A percentile compares a stretch with the other conserved stretches of the same genome.
Conservation (phyloP, 225 moss, liverwort and hornwort species). For the Takakia lepidozioides region DNA sequence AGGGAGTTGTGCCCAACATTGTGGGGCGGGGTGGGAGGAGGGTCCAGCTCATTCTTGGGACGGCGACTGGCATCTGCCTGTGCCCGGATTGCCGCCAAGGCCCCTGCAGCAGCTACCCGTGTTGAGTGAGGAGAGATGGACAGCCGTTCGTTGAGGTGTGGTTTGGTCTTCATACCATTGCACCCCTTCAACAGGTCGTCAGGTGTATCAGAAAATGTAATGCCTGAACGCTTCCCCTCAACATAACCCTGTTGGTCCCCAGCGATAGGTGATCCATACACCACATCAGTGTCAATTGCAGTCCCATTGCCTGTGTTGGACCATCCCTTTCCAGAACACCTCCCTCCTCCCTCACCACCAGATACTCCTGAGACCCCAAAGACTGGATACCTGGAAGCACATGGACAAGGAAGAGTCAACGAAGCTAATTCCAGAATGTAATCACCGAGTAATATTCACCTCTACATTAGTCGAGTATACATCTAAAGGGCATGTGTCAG, state of each 20-base stretch:
- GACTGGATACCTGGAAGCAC: conserved; percentile 43
- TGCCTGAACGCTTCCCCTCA: conserved; percentile 15
- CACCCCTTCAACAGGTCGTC: conserved; percentile 36
- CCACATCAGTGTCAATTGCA: conserved; percentile 26
- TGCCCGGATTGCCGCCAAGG: conserved; percentile 82
- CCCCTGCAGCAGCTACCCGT: conserved; percentile 65
- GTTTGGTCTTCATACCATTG: conserved; percentile 23
- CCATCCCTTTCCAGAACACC: conserved; percentile 32
- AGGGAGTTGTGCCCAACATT: conserved; percentile 15
- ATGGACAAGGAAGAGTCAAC: too few relatives aligned
- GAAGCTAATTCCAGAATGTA: too few relatives aligned
- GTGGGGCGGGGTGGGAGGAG: conserved; percentile 15
- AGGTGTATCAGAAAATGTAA: conserved; percentile 26
- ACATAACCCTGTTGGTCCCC: conserved; percentile 13
- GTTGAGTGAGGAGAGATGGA: conserved; percentile 61
- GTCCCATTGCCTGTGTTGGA: conserved; percentile 19
- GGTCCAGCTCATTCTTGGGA: conserved; percentile 45
- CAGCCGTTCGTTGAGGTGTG: conserved; percentile 43
- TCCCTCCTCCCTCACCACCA: conserved; percentile 22
- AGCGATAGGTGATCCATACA: conserved; percentile 12
- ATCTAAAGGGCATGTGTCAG: too few relatives aligned
- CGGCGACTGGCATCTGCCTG: conserved; percentile 71
- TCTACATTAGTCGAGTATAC: too few relatives aligned
- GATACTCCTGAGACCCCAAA: conserved; percentile 31
- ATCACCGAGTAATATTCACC: too few relatives aligned